Base-by-base conservation (phyloP, 257 asterid genomes). In the Solanum tarijense region DNA sequence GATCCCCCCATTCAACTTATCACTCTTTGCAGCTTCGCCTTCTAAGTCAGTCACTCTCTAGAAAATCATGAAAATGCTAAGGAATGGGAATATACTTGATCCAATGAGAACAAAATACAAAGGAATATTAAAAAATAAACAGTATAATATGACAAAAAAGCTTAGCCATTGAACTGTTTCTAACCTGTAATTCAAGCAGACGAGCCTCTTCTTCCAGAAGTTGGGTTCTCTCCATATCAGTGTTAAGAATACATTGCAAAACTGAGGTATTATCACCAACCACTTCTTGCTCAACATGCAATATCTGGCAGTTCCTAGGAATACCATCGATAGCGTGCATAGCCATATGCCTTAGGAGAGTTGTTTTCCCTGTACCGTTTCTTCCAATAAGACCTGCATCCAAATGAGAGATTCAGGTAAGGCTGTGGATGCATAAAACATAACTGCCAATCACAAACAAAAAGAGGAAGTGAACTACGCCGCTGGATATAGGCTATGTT, bases 281-380 rank as follows among this genome's bases (percentile, higher is more conserved):
- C 86, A 97, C 99, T 93, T 97, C 99, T 93, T 97, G 99, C 91
- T 97, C 99, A 69, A 96, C 99, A 83, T 97, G 99, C 87, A 97
- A 93, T 93, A 97, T 96, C 93, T 96, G 99, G 90, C 98, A 97
- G 88, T 96, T 97, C 91, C 89, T 94, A 78, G 99, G 99, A 92
- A 97, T 96, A 65, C 99, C 99, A 25, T 97, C 98, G 89, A 97
- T 96, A 88, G 98, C 96, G 91, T 96, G 99, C 98, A 97, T 27
- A 88, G 99, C 99, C 99, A 97, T 96, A 92, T 95, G 89, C 92
- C 99, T 93, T 84, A 97, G 98, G 82, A 97, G 93, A 87, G 99
- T 97, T 84, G 99, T 97, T 93, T 97, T 97, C 87, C 99, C 99
- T 3, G 99, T 97, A 89, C 99, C 99, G 89, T 97, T 97, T 89